Base-by-base conservation (phyloP, 1,284 basidiomycete genomes). In the Rhizopogon parksii region DNA sequence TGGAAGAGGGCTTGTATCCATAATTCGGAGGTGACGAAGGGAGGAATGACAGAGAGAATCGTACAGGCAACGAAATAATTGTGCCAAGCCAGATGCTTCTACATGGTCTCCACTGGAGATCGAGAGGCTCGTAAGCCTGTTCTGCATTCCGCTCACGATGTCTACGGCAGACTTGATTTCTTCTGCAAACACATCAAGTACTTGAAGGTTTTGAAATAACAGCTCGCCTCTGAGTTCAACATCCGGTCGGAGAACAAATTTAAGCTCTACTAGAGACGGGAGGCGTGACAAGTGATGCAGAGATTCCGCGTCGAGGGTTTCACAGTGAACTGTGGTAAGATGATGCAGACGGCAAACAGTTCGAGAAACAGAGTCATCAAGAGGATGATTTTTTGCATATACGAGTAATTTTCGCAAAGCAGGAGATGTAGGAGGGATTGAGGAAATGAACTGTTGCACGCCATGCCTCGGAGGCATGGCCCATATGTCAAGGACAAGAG, bases 121-220 rank as follows among this genome's bases (percentile, higher is more conserved):
- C 9, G 47, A 47, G 24, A 49, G 32, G 46, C 17, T 49, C 9
- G 15, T 47, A 49, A 47, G 47, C 17, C 12, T 46, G 32, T 49
- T 32, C 19, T 46, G 19, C 25, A 47, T 17, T 47, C 46, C 27
- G 40, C 14, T 49, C 40, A 46, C 27, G 14, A 32, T 3, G 46
- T 32, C 32, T 11, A 47, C 45, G 25, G 45, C 45, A n/a, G 40
- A 47, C 15, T 17, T 4, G 4, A 49, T 48, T 4, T 49, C 24
- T 8, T 21, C n/a, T n/a, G 24, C 27, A 48, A 14, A 15, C 5
- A 45, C 30, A 8, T 34, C 17, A 34, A 45, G 42, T n/a, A 21
- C 17, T 45, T 45, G 30, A 32, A 45, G 42, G 12, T 45, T 30
- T 19, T 34, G 17, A 34, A 34, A 45, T 12, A n/a, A 4, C 6